These are phyloP conservation scores for Wolfiporia cocos DNA, from an alignment of 1,284 basidiomycete genomes.

Conservation along the genomic window DNA sequence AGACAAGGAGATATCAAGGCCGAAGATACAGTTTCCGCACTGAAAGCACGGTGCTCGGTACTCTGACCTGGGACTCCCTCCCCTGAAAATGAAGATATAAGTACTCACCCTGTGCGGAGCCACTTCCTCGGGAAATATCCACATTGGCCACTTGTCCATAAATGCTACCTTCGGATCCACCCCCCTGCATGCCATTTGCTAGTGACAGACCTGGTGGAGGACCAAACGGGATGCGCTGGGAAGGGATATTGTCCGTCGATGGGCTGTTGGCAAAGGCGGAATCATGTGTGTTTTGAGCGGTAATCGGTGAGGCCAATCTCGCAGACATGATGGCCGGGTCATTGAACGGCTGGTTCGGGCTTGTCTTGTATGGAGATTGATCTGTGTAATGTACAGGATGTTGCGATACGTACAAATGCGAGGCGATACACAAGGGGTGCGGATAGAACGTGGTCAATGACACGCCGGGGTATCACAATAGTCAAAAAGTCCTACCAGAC, in stretches of 20 bases:
- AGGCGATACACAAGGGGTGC: slow-evolving; percentile 19
- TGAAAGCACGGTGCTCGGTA: slow-evolving; percentile 81
- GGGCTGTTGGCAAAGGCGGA: slow-evolving; percentile 17
- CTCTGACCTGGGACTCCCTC: slow-evolving; percentile 68
- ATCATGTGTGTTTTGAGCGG: slow-evolving; percentile 19
- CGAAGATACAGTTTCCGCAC: slow-evolving; percentile 71
- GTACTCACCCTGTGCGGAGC: slow-evolving; percentile 61
- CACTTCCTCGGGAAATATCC: slow-evolving; percentile 29
- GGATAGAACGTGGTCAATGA: slow-evolving; percentile 28
- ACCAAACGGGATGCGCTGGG: slow-evolving; percentile 37
- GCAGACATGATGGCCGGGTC: slow-evolving; percentile 84
- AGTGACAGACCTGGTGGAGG: slow-evolving; percentile 61
- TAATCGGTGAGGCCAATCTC: slow-evolving; percentile 42
- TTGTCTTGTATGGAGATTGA: slow-evolving; percentile 29
- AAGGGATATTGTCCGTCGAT: slow-evolving; percentile 17
- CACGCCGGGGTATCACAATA: slow-evolving; percentile 29
- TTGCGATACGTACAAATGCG: slow-evolving; percentile 17
- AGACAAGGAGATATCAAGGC: slow-evolving; percentile 38
- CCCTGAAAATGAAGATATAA: slow-evolving; percentile 43
- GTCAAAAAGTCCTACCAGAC: slow-evolving; percentile 45
- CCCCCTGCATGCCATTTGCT: slow-evolving; percentile 34
- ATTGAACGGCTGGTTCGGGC: slow-evolving; percentile 44
- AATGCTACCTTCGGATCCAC: too few relatives aligned
- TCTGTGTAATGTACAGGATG: slow-evolving; percentile 20
- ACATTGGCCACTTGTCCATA: slow-evolving; percentile 18